Conservation (phyloP, 1,284 basidiomycete genomes). For the Leccinum subspadiceum region DNA sequence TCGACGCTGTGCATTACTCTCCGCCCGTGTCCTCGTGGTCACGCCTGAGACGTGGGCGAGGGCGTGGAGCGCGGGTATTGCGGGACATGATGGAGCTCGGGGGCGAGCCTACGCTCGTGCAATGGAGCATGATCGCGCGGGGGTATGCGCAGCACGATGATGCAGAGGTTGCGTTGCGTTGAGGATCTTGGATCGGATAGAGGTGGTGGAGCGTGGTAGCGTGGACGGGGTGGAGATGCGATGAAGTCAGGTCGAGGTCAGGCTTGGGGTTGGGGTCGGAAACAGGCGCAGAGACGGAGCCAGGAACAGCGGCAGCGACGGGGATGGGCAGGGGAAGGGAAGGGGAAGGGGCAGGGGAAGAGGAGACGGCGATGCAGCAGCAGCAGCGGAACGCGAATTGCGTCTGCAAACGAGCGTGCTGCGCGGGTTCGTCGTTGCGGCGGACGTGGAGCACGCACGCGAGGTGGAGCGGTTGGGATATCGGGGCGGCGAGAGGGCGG, state of each 20-base stretch:
- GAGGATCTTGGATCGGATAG: conserved; percentile 25
- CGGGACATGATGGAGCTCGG: conserved; percentile 36
- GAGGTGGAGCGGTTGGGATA: conserved; percentile 11
- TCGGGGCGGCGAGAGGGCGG: too few relatives aligned
- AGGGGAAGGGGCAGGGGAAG: not conserved
- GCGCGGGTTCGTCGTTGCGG: conserved; percentile 28
- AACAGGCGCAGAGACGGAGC: too few relatives aligned
- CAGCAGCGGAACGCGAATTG: conserved; percentile 11
- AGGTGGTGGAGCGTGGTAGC: conserved; percentile 1
- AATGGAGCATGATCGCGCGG: conserved; percentile 27
- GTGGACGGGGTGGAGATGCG: not conserved
- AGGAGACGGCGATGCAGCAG: not conserved
- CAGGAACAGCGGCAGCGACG: not conserved
- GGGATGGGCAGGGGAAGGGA: too few relatives aligned
- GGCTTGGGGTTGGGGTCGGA: not conserved
- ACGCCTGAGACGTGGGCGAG: not conserved
- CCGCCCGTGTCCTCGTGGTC: conserved; percentile 26
- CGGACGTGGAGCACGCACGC: conserved; percentile 22
- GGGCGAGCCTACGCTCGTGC: conserved; percentile 26
- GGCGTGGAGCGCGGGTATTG: conserved; percentile 23
- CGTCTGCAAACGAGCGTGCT: conserved; percentile 32
- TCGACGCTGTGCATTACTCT: conserved; percentile 31
- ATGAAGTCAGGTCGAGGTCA: not conserved
- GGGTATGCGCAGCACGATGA: conserved; percentile 19
- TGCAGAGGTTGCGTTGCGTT: conserved; percentile 16